Evolutionary conservation across 2,329 filamentous ascomycete genomes (phyloP).

Genomic region (Cladorrhinum sp.): DNA sequence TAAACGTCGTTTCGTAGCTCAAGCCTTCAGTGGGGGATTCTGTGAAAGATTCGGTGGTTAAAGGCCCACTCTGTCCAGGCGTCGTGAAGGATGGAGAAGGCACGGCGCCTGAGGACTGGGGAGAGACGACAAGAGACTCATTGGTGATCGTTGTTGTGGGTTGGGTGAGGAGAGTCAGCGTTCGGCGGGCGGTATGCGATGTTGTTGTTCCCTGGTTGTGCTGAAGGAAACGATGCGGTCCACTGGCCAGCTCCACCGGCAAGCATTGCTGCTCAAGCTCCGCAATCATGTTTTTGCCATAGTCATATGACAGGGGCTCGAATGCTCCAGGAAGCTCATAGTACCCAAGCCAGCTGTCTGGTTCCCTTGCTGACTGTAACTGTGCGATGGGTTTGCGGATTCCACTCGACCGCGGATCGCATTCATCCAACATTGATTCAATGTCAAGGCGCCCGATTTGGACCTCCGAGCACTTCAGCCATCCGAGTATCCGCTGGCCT

Average conservation of each 20-base stretch:
- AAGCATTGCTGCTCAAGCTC: background rate
- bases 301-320: too few species aligned
- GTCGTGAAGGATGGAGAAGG: background rate
- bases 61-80: background rate
- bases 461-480: too few species aligned
- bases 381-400: too few species aligned
- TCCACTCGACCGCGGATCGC: too few species aligned
- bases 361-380: background rate
- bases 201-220: too few species aligned
- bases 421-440: background rate
- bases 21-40: background rate
- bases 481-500: background rate
- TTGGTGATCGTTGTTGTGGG: background rate
- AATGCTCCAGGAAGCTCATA: too few species aligned
- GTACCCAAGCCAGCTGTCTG: background rate
- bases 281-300: too few species aligned
- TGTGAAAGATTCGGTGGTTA: background rate
- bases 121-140: background rate
- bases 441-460: too few species aligned
- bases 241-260: background rate
- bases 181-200: background rate
- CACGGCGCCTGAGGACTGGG: background rate
- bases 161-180: background rate
- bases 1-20: background rate
- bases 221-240: too few species aligned